Evolutionary conservation across 805 yeast genomes (phyloP).

Genomic region (Zygosaccharomyces gambellarensis): DNA sequence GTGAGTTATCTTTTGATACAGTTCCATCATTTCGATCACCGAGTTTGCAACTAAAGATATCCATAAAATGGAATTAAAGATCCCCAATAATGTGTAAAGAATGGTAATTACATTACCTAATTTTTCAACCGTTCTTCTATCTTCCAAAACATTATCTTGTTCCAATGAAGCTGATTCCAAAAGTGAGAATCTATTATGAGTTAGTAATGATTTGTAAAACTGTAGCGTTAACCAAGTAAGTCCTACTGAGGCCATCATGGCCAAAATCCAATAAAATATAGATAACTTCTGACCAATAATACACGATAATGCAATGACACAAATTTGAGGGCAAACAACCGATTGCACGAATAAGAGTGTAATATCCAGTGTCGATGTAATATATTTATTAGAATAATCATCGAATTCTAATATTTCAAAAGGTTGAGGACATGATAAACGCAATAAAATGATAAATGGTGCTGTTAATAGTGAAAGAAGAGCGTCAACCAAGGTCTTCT

Average conservation of each 20-base stretch:
- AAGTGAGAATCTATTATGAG: slow-evolving; percentile 25
- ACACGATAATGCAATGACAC: slow-evolving; percentile 19
- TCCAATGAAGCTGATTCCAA: slow-evolving; percentile 8
- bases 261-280: slow-evolving; percentile 13
- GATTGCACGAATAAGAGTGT: slow-evolving; percentile 31
- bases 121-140: slow-evolving; percentile 18
- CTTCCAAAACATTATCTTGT: slow-evolving; percentile 12
- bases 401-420: slow-evolving; percentile 27
- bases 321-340: slow-evolving; percentile 30
- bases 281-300: slow-evolving; percentile 13
- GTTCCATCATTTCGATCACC: slow-evolving; percentile 33
- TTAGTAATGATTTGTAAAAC: slow-evolving; percentile 16
- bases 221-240: slow-evolving; percentile 10
- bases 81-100: slow-evolving; percentile 23
- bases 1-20: slow-evolving; percentile 30
- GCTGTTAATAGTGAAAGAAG: slow-evolving; percentile 31
- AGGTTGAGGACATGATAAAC: slow-evolving; percentile 36
- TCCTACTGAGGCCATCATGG: slow-evolving; percentile 9
- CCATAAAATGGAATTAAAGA: slow-evolving; percentile 32
- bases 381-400: slow-evolving; percentile 18
- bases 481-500: slow-evolving; percentile 26
- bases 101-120: slow-evolving; percentile 15
- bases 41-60: slow-evolving; percentile 34
- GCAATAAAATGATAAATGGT: slow-evolving; percentile 35
- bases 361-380: slow-evolving; percentile 19